Percentiles rank a stretch among this genome's conserved stretches.
Evolutionary conservation across 225 moss, liverwort and hornwort species (phyloP).

Genomic region (Physcomitrellopsis africana): DNA sequence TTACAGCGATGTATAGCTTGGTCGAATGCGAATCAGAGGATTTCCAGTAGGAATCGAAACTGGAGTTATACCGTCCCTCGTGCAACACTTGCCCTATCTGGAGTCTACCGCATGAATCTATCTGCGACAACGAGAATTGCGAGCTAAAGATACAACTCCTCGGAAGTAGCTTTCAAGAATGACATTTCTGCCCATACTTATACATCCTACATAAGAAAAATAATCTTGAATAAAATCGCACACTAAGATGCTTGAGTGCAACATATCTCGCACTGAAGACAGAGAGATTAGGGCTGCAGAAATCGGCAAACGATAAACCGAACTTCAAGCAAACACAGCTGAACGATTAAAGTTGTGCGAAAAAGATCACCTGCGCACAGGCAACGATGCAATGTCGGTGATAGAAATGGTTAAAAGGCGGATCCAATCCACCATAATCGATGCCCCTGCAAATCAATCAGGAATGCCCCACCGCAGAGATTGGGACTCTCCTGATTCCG

Average conservation of each 20-base stretch:
- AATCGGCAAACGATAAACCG: background rate
- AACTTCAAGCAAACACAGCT: background rate
- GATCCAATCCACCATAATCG: slow-evolving; percentile 30
- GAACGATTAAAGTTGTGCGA: background rate
- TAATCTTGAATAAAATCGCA: background rate
- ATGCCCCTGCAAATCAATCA: slow-evolving; percentile 21
- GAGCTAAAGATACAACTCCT: slow-evolving; percentile 17
- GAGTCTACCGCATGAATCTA: background rate
- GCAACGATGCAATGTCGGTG: slow-evolving; percentile 8
- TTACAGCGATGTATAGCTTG: background rate
- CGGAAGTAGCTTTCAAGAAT: background rate
- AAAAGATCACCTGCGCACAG: slow-evolving; percentile 32
- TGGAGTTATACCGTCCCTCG: background rate
- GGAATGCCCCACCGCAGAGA: background rate
- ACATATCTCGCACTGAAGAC: background rate
- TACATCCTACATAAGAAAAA: slow-evolving; percentile 7
- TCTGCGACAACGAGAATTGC: slow-evolving; percentile 19
- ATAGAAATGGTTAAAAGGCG: slow-evolving; percentile 2
- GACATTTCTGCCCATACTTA: background rate
- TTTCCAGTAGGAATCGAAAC: slow-evolving; percentile 25
- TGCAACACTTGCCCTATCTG: background rate
- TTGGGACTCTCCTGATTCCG: background rate
- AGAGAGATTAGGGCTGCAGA: background rate
- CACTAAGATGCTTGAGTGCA: background rate
- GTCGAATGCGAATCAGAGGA: slow-evolving; percentile 25